Conservation (phyloP, 2,329 filamentous ascomycete genomes). For the Cadophora sp. region DNA sequence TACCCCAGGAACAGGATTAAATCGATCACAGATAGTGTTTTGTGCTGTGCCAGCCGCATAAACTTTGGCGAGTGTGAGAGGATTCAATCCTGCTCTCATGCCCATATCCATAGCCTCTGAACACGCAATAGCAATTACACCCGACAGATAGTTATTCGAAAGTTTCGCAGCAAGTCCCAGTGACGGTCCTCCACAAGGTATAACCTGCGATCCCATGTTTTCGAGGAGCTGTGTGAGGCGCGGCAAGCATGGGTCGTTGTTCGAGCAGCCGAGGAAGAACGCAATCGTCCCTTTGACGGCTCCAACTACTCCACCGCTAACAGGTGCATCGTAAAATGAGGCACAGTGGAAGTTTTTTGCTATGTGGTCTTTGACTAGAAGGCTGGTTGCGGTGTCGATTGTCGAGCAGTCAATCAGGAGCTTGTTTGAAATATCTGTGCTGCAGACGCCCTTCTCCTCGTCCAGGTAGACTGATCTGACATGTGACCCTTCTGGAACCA, state of each 20-base stretch:
- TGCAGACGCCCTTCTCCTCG: conserved; percentile 57
- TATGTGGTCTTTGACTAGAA: conserved; percentile 24
- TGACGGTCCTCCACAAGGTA: conserved; percentile 62
- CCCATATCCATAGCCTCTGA: conserved; percentile 67
- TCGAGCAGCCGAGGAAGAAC: conserved; percentile 51
- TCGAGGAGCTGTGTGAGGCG: conserved; percentile 62
- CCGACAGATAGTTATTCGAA: conserved; percentile 66
- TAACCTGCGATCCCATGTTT: conserved; percentile 57
- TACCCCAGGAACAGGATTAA: conserved; percentile 46
- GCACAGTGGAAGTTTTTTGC: not conserved
- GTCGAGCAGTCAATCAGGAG: conserved; percentile 77
- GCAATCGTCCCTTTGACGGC: conserved; percentile 46
- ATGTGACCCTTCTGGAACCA: conserved; percentile 71
- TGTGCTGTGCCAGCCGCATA: conserved; percentile 54
- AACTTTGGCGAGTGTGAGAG: conserved; percentile 57
- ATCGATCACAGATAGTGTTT: conserved; percentile 44
- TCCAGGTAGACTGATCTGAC: conserved; percentile 67
- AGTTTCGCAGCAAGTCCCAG: conserved; percentile 71
- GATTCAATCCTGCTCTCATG: conserved; percentile 62
- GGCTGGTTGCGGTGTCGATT: conserved; percentile 70
- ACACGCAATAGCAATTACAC: conserved; percentile 62
- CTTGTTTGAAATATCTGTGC: conserved; percentile 32
- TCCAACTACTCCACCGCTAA: conserved; percentile 46
- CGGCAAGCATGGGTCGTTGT: conserved; percentile 50
- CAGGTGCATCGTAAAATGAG: conserved; percentile 48